phyloP scores from a whole-genome alignment of 257 asterid genomes.

The Solanum pinnatisectum region DNA sequence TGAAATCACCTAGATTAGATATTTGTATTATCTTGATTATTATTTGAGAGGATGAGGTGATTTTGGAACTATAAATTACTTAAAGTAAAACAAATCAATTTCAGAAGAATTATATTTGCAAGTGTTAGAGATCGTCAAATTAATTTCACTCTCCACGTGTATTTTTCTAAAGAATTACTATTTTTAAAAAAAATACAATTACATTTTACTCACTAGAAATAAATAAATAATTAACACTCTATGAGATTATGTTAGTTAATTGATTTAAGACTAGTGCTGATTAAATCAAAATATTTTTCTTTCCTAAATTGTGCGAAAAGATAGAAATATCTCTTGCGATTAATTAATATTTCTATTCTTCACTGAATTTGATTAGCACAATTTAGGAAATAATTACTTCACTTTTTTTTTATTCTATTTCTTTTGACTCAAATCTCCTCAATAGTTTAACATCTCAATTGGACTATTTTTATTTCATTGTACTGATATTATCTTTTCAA shows the following conservation, averaged over 20 bases:
- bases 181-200: not conserved
- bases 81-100: not conserved
- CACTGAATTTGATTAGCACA: not conserved
- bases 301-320: not conserved
- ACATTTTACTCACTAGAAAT: not conserved
- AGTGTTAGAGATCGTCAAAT: not conserved
- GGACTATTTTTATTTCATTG: not conserved
- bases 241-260: not conserved
- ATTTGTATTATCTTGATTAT: not conserved
- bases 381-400: too few species aligned
- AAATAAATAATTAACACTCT: not conserved
- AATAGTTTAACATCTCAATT: not conserved
- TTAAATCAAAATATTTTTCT: not conserved
- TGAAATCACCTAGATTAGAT: not conserved
- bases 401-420: too few species aligned
- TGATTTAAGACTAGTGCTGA: not conserved
- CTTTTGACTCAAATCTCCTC: not conserved
- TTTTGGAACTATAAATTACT: not conserved
- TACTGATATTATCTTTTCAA: too few species aligned
- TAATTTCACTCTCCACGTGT: not conserved
- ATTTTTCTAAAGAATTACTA: not conserved
- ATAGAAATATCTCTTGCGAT: not conserved
- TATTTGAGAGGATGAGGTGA: not conserved
- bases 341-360: not conserved
- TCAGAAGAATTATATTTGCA: not conserved